phyloP scores from a whole-genome alignment of 176 grass and related monocot species.

The Phragmites australis region DNA sequence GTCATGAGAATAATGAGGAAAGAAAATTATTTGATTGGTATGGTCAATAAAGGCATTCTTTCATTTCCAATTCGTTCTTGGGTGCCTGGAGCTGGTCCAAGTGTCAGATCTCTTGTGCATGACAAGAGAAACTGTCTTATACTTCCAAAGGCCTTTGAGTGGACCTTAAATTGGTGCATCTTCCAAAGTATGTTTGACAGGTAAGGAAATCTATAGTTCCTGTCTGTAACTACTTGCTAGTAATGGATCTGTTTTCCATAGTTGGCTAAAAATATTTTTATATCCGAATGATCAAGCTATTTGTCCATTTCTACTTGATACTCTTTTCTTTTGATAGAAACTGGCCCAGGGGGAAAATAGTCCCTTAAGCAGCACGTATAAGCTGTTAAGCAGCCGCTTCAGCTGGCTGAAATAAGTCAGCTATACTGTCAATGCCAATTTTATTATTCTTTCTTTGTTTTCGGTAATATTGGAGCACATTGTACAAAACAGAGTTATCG shows the following conservation, averaged over 20 bases:
- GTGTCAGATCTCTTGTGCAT: slow-evolving; percentile 50
- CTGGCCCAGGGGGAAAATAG: background rate
- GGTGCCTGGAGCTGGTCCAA: slow-evolving; percentile 75
- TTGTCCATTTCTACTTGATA: slow-evolving; percentile 17
- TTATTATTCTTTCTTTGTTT: background rate
- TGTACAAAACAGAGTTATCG: background rate
- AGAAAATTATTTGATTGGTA: slow-evolving; percentile 98
- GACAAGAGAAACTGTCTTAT: slow-evolving; percentile 72
- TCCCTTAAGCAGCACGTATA: background rate
- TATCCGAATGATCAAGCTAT: slow-evolving; percentile 1
- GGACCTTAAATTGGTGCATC: slow-evolving; percentile 99
- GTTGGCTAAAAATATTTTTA: background rate
- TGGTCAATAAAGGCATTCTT: slow-evolving; percentile 96
- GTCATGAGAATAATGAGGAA: slow-evolving; percentile 99
- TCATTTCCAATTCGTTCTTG: slow-evolving; percentile 82
- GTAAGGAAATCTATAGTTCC: slow-evolving; percentile 42
- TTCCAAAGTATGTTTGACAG: slow-evolving; percentile 99
- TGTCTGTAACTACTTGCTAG: slow-evolving; percentile 13
- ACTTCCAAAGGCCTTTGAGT: slow-evolving; percentile 92
- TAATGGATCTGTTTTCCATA: background rate
- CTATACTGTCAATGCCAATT: background rate
- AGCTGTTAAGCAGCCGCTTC: background rate
- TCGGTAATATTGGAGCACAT: background rate
- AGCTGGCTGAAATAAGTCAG: background rate
- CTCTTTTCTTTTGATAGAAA: background rate